Percentiles rank a stretch among this genome's conserved stretches.
Conservation (phyloP, 2,329 filamentous ascomycete species). For the Diaporthe velutina region DNA sequence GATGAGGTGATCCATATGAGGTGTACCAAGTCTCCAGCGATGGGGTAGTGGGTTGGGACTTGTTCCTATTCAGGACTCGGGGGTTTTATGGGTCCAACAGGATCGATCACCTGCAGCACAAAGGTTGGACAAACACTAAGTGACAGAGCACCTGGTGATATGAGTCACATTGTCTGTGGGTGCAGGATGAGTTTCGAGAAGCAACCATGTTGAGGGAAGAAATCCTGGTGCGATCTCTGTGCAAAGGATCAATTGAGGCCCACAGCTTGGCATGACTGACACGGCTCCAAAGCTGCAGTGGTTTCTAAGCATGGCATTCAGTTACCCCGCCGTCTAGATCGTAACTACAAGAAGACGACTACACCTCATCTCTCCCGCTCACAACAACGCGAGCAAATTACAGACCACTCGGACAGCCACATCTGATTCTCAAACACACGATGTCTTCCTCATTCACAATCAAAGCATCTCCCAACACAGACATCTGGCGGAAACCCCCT, state of each 20-base stretch:
- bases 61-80: not conserved
- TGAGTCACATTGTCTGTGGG: not conserved
- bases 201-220: not conserved
- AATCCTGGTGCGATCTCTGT: not conserved
- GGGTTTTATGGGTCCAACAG: not conserved
- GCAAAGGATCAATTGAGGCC: constrained; percentile 13
- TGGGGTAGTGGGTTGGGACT: not conserved
- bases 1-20: not conserved
- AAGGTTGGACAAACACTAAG: not conserved
- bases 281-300: not conserved
- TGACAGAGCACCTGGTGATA: not conserved
- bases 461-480: constrained; percentile 71
- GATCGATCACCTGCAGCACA: not conserved
- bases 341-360: constrained; percentile 2
- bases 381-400: not conserved
- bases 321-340: constrained; percentile 16
- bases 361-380: not conserved
- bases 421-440: not conserved
- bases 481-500: constrained; percentile 84
- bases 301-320: not conserved
- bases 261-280: constrained; percentile 3
- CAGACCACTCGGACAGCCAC: not conserved
- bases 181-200: not conserved
- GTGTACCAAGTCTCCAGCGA: not conserved
- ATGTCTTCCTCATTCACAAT: constrained; percentile 60